Percentiles rank a stretch among this genome's conserved stretches.
Conservation (phyloP, 805 yeast genomes). For the Wickerhamomyces pijperi region DNA sequence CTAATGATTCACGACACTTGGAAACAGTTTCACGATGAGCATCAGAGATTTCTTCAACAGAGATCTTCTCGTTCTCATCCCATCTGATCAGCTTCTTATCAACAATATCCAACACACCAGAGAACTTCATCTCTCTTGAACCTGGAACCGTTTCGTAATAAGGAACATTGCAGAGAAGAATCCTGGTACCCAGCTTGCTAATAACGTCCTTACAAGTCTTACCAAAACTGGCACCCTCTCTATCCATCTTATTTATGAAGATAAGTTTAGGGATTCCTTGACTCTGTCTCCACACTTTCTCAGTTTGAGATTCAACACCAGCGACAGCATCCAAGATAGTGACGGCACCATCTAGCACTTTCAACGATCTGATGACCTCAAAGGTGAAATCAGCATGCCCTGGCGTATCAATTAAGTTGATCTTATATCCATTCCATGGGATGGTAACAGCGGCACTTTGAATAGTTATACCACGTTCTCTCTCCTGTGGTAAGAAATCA, state of each 20-base stretch:
- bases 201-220: slow-evolving; percentile 81
- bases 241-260: slow-evolving; percentile 90
- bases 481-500: slow-evolving; percentile 81
- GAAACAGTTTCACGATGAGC: slow-evolving; percentile 35
- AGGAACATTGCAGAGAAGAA: slow-evolving; percentile 70
- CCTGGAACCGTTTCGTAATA: slow-evolving; percentile 38
- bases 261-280: slow-evolving; percentile 65
- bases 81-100: slow-evolving; percentile 44
- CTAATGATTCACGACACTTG: slow-evolving; percentile 58
- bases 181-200: slow-evolving; percentile 60
- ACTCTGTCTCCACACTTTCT: slow-evolving; percentile 92
- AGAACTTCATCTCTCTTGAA: slow-evolving; percentile 29
- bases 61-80: slow-evolving; percentile 38
- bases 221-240: slow-evolving; percentile 91
- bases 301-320: slow-evolving; percentile 97
- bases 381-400: slow-evolving; percentile 97
- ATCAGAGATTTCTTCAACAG: slow-evolving; percentile 31
- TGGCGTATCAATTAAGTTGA: slow-evolving; percentile 92
- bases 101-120: slow-evolving; percentile 69
- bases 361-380: slow-evolving; percentile 80
- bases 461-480: slow-evolving; percentile 90
- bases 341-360: slow-evolving; percentile 92
- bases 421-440: slow-evolving; percentile 67
- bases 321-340: slow-evolving; percentile 92
- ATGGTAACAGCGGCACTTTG: slow-evolving; percentile 93